Evolutionary conservation across 2,329 filamentous ascomycete genomes (phyloP), one percentile per base, ranked within the genome.

Genomic region (Trichoderma breve): DNA sequence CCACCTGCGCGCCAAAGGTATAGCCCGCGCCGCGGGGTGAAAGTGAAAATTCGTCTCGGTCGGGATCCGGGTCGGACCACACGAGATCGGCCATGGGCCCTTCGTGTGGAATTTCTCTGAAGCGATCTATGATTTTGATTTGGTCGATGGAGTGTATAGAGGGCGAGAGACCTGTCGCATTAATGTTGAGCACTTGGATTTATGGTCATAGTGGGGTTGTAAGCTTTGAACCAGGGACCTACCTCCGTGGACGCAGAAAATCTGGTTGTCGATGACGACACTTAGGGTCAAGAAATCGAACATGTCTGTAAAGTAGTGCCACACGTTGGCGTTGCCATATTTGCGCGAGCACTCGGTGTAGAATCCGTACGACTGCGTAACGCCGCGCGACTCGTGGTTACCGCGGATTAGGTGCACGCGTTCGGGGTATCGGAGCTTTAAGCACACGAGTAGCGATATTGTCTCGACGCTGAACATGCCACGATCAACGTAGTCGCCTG

Each of bases 261-360:
- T 99, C 82, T 98, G 93, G 82, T 99, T 93, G 81, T 98, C 97
- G 80, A 99, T 99, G 74, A 99, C 95, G 73, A 98, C 97, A 77
- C 93, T 97, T 71, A 99, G 86, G 8, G 95, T 98, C 74, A 99
- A 87, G 82, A 97, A 99, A 84, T 99, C 96, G 83, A 99, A 99
- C 95, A 99, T 98, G 84, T 99, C 96, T 75, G 96, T 99, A 81
- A 99, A 99, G 82, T 98, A 96, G 83, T 99, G 96, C 96, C 96
- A 99, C 26, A 99, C 96, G 78, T 96, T 98, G 74, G 96, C 94
- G 80, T 97, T 98, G 80, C 96, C 96, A 83, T 99, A 99, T 83
- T 99, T 99, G 76, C 96, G 92, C 24, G 93, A 94, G 83, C 96
- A 99, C 81, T 99, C 96, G 26, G 96, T 98, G 81, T 99, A 99